Evolutionary conservation across 169 alveolate species (phyloP).

Genomic region (Eimeria tenella): DNA sequence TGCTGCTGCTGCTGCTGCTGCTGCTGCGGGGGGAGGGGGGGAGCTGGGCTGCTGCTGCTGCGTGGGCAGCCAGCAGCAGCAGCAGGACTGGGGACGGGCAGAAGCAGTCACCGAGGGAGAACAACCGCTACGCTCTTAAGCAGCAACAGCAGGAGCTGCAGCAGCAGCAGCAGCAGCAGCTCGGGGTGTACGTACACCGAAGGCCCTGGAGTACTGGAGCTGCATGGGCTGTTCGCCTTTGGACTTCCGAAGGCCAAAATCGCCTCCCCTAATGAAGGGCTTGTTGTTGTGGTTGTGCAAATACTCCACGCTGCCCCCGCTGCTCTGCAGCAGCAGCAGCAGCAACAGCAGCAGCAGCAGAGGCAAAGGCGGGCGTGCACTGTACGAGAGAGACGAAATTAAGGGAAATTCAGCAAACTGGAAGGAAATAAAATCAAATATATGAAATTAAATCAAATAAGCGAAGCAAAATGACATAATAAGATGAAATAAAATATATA

Average conservation of each 20-base stretch:
- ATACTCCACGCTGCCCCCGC: constrained; percentile 84
- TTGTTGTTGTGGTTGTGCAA: constrained; percentile 87
- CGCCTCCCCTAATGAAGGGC: constrained; percentile 92
- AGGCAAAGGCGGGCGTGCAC: too few relatives aligned
- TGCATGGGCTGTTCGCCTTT: constrained; percentile 15
- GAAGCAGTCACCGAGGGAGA: background rate
- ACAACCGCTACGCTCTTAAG: too few relatives aligned
- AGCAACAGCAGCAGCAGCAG: too few relatives aligned
- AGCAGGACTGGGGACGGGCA: background rate
- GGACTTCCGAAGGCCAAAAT: constrained; percentile 87
- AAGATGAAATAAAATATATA: too few relatives aligned
- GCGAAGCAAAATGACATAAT: too few relatives aligned
- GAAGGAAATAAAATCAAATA: background rate
- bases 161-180: constrained; percentile 21
- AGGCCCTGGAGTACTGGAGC: constrained; percentile 13
- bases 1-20: background rate
- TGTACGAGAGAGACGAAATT: too few relatives aligned
- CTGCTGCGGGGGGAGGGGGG: background rate
- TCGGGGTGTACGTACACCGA: background rate
- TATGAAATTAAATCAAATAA: background rate
- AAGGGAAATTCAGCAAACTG: background rate
- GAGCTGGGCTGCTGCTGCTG: too few relatives aligned
- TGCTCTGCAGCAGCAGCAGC: too few relatives aligned
- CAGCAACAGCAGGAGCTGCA: background rate
- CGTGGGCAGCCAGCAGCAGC: constrained; percentile 41